Conservation (phyloP, 2,329 filamentous ascomycete species). For the Epichloe brachyelytri region DNA sequence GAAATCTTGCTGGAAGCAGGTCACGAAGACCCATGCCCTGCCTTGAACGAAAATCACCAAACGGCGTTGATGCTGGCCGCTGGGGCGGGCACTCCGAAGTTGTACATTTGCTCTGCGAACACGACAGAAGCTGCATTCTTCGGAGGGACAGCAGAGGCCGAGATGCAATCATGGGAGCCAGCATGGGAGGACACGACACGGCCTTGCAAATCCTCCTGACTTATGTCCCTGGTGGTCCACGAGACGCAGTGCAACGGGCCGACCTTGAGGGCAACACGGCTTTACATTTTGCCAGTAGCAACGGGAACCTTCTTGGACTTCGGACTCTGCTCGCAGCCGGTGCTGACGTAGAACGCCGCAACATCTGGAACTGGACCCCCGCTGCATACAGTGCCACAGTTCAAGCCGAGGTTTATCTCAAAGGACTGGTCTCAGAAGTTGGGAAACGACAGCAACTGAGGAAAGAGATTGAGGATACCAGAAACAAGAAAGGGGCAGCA, state of each 20-base stretch:
- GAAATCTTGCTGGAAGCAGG: constrained; percentile 57
- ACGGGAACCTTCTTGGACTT: constrained; percentile 66
- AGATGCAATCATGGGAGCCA: constrained; percentile 59
- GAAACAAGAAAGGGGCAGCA: constrained; percentile 29
- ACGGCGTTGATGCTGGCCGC: constrained; percentile 75
- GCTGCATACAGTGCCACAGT: constrained; percentile 73
- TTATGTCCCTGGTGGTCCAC: constrained; percentile 41
- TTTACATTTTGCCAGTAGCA: constrained; percentile 73
- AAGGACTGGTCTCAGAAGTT: constrained; percentile 59
- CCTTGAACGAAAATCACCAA: constrained; percentile 66
- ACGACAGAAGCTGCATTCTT: constrained; percentile 49
- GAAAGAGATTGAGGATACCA: constrained; percentile 29
- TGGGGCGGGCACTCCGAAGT: constrained; percentile 57
- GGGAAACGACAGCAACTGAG: constrained; percentile 38
- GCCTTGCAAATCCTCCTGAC: constrained; percentile 52
- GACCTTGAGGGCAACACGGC: constrained; percentile 75
- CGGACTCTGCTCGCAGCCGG: constrained; percentile 67
- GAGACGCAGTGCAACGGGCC: constrained; percentile 38
- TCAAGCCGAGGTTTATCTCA: constrained; percentile 75
- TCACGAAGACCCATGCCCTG: constrained; percentile 61
- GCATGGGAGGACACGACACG: constrained; percentile 47
- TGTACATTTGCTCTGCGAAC: constrained; percentile 56
- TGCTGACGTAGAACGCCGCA: constrained; percentile 58
- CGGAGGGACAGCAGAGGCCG: constrained; percentile 54
- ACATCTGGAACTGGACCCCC: constrained; percentile 70